Base-by-base conservation (phyloP, 768 basidiomycete species). In the Naganishia antarctica region DNA sequence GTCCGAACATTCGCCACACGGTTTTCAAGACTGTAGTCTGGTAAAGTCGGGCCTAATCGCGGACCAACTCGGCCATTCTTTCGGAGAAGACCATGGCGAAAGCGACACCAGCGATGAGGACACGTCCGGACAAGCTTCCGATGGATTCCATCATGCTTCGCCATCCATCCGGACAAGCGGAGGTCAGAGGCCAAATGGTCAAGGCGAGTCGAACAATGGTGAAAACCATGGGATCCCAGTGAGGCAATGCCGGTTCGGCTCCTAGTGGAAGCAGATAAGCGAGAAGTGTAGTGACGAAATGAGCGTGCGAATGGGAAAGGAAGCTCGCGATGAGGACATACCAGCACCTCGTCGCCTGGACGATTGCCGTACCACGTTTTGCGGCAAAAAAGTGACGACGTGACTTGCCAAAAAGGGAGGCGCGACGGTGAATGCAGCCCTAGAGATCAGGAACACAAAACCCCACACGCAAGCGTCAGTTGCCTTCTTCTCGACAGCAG, bases 351-450 rank as follows among this genome's bases (percentile, higher is more conserved):
- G 9, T 21, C n/a, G 28, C 28, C 32, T 37, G 12, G 21, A 8
- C 5, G 69, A 48, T 11, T 51, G 63, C 60, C 34, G 8, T 41
- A 12, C 16, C 25, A 15, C 21, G 23, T 53, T 40, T 34, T 71
- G 70, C 16, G 70, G 71, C 23, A 63, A 64, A 48, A 75, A 73
- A 11, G 66, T 63, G 32, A 76, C 68, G 5, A 76, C 28, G 57
- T 69, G 71, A 15, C 72, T 72, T 7, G 69, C 34, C 1, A 72
- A 67, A 41, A 71, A 66, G 25, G 75, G 71, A 13, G 75, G 75
- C 2, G 75, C 21, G 26, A 76, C 71, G n/a, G 75, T 76, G 21
- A 70, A 66, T 51, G 67, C 67, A 31, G 72, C 40, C 75, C 75
- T 76, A 49, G 13, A 4, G 28, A 46, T 23, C 46, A 51, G 18